Evolutionary conservation across 169 alveolate species (phyloP).

Genomic region (Plasmodium blacklocki): DNA sequence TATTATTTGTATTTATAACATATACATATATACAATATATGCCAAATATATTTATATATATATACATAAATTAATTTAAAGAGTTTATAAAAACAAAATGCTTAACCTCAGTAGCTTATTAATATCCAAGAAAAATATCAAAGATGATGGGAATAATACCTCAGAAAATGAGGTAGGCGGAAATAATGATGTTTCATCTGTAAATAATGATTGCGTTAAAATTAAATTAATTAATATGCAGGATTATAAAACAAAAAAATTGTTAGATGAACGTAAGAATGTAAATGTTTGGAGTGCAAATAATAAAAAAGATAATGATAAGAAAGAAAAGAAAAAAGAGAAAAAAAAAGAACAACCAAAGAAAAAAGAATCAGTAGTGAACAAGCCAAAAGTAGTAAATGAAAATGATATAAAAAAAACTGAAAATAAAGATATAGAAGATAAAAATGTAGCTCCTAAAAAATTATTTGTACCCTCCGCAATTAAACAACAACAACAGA

Average conservation of each 20-base stretch:
- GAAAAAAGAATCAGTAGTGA: constrained; percentile 11
- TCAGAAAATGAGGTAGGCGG: constrained; percentile 26
- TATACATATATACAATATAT: not conserved
- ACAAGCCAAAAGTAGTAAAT: not conserved
- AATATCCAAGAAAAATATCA: constrained; percentile 15
- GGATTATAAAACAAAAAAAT: constrained; percentile 71
- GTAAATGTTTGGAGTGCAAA: constrained; percentile 61
- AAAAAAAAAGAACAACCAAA: constrained; percentile 25
- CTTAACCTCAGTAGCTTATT: constrained; percentile 41
- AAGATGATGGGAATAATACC: not conserved
- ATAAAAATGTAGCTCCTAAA: constrained; percentile 12
- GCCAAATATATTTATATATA: too few species aligned
- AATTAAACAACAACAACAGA: constrained; percentile 7
- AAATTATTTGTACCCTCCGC: constrained; percentile 41
- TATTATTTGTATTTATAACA: too few species aligned
- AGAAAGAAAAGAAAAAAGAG: constrained; percentile 10
- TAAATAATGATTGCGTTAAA: constrained; percentile 34
- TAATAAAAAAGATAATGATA: constrained; percentile 8
- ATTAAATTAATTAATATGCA: constrained; percentile 62
- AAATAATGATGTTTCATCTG: constrained; percentile 3
- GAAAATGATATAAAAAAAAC: not conserved
- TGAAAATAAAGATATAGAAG: constrained; percentile 1
- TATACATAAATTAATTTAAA: too few species aligned
- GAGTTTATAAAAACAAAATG: constrained; percentile 12
- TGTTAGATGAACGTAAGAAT: constrained; percentile 67